Evolutionary conservation across 768 basidiomycete genomes (phyloP).

Genomic region (Baorangia bicolor): DNA sequence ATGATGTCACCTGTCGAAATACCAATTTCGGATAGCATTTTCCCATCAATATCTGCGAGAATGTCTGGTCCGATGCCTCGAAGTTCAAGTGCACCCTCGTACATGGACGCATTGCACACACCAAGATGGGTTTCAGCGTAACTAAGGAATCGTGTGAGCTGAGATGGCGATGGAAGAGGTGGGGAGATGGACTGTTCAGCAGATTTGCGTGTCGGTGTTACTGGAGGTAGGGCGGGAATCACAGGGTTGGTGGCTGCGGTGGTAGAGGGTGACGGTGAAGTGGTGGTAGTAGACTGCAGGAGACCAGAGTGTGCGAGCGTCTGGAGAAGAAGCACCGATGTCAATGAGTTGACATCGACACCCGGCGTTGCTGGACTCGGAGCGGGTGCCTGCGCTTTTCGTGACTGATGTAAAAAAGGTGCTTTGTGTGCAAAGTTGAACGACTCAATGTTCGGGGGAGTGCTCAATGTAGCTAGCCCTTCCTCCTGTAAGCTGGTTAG

Average conservation of each 20-base stretch:
- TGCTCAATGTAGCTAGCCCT: not conserved
- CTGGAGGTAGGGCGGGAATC: no score
- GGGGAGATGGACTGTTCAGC: no score
- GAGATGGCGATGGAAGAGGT: not conserved
- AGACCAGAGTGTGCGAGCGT: not conserved
- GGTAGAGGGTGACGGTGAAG: no score
- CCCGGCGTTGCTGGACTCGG: not conserved
- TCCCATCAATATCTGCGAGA: not conserved
- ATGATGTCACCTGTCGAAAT: not conserved
- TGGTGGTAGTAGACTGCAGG: not conserved
- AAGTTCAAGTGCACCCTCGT: not conserved
- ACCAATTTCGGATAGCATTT: not conserved
- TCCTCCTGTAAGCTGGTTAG: conserved; percentile 1
- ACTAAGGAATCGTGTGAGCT: not conserved
- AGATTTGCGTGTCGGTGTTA: no score
- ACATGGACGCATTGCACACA: not conserved
- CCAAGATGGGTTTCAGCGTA: not conserved
- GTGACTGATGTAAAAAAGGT: not conserved
- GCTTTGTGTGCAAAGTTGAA: conserved; percentile 3
- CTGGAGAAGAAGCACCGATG: conserved; percentile 5
- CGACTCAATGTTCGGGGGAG: not conserved
- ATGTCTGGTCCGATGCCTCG: not conserved
- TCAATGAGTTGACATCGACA: not conserved
- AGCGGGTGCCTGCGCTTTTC: not conserved
- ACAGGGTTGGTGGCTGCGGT: no score